Evolutionary conservation across 495 filamentous ascomycete species (phyloP), one percentile per base, ranked within the genome.

Genomic region (Antarctomyces pellizariae): DNA sequence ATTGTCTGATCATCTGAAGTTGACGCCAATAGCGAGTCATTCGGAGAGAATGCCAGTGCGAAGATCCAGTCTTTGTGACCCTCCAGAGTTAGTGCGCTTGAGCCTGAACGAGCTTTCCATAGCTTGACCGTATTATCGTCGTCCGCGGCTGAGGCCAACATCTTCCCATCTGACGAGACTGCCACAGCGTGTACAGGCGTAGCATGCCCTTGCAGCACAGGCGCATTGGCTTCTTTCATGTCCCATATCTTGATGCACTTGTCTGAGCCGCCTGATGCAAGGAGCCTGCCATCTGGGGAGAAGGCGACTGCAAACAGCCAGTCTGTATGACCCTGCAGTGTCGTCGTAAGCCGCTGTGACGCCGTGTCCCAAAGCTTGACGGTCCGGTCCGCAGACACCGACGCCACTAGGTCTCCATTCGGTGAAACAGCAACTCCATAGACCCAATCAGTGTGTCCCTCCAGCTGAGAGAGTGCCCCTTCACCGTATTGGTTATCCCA

Each of bases 21-120:
- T n/a, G 44, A 47, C 2, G 30, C 34, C 16, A 36, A 22, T 7
- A 34, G 1, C 10, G 14, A 18, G 21, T 4, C 30, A 13, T 1
- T 29, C 10, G 3, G 34, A 32, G 31, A 52, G 37, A 49, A 56
- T 7, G 37, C 37, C 1, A 51, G 38, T 5, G 18, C 36, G 26
- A 3, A 22, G 22, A 47, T 34, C 8, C 0, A 16, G 15, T n/a
- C 3, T 13, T 32, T 30, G 36, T 48, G 39, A 27, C 33, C 34
- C 23, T 34, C 21, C n/a, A 40, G 31, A 30, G 29, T 35, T 16
- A n/a, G 41, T 55, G 48, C 0, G 3, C 16, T 10, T 17, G 6
- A 15, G 6, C 34, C 32, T 13, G 17, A 41, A 0, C 21, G 20
- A 9, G 35, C 16, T 20, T 48, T 29, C 45, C 41, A 50, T 7